phyloP scores from a whole-genome alignment of 2,329 filamentous ascomycete genomes.

The Leptographium galeiforme region DNA sequence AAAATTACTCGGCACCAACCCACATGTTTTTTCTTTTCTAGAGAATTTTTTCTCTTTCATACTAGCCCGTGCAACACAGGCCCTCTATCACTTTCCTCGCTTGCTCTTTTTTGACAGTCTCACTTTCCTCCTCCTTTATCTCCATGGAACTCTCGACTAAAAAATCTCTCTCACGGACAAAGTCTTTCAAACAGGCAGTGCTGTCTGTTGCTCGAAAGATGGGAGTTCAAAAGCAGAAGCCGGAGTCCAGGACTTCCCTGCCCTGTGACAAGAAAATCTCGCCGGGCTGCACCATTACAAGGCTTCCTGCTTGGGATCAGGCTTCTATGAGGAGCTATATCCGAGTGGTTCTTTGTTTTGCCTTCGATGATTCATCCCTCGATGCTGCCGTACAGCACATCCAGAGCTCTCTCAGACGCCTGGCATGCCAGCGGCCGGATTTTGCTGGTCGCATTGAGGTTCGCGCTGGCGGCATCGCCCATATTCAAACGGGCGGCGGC shows the following conservation, averaged over 20 bases:
- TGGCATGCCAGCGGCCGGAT: constrained; percentile 14
- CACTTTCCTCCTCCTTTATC: too few relatives aligned
- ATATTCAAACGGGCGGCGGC: constrained; percentile 9
- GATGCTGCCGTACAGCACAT: constrained; percentile 9
- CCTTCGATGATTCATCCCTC: constrained; percentile 5
- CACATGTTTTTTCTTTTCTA: background rate
- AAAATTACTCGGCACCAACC: background rate
- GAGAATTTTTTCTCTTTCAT: too few relatives aligned
- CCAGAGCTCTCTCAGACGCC: constrained; percentile 8
- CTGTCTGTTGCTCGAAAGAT: background rate
- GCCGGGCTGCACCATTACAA: background rate
- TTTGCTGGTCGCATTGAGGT: constrained; percentile 17
- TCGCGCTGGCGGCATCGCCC: constrained; percentile 9
- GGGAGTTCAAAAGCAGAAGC: background rate
- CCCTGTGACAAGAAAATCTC: background rate
- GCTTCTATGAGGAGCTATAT: constrained; percentile 11
- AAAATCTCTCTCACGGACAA: background rate
- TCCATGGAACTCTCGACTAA: background rate
- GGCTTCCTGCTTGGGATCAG: constrained; percentile 10
- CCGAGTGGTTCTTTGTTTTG: constrained; percentile 14
- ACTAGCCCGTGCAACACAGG: too few relatives aligned
- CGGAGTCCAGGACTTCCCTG: background rate
- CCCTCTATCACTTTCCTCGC: too few relatives aligned
- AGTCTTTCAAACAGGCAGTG: background rate
- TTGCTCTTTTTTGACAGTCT: too few relatives aligned